Percentiles rank a stretch among this genome's conserved stretches.
phyloP scores from a whole-genome alignment of 1,284 basidiomycete genomes.

The Fomes fomentarius region DNA sequence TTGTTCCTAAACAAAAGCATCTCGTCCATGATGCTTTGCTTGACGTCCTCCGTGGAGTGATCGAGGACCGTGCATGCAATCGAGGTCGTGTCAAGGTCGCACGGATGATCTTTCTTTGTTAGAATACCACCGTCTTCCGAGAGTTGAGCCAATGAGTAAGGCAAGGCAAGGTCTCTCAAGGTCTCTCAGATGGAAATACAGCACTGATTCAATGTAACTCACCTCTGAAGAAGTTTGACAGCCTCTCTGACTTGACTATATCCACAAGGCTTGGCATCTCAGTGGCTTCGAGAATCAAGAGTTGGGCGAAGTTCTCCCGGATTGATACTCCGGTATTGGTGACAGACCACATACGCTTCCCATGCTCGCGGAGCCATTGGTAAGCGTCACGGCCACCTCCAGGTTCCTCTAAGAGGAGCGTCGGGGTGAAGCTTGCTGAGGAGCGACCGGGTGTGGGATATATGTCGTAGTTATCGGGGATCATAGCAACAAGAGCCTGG shows the following conservation, averaged over 20 bases:
- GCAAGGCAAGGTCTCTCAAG: neutral
- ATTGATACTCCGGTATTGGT: slow-evolving; percentile 45
- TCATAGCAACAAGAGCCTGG: no score
- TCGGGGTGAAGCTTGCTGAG: no score
- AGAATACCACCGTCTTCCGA: neutral
- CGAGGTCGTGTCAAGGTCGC: slow-evolving; percentile 43
- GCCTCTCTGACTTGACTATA: slow-evolving; percentile 53
- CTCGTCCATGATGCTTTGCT: slow-evolving; percentile 12
- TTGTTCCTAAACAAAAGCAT: slow-evolving; percentile 4
- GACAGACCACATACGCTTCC: slow-evolving; percentile 46
- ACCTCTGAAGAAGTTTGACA: slow-evolving; percentile 41
- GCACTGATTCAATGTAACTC: neutral
- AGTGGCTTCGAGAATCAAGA: slow-evolving; percentile 57
- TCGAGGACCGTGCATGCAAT: slow-evolving; percentile 3
- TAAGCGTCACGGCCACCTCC: no score
- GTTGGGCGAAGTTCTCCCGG: slow-evolving; percentile 56
- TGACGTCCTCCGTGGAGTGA: neutral
- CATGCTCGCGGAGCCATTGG: slow-evolving; percentile 44
- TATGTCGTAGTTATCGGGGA: no score
- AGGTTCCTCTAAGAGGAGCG: no score
- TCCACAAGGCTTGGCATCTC: slow-evolving; percentile 36
- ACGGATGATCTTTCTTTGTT: slow-evolving; percentile 33
- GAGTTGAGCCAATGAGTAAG: no score
- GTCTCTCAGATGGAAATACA: neutral
- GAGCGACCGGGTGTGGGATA: no score